phyloP scores from a whole-genome alignment of 495 filamentous ascomycete genomes.

The Podospora anserina region DNA sequence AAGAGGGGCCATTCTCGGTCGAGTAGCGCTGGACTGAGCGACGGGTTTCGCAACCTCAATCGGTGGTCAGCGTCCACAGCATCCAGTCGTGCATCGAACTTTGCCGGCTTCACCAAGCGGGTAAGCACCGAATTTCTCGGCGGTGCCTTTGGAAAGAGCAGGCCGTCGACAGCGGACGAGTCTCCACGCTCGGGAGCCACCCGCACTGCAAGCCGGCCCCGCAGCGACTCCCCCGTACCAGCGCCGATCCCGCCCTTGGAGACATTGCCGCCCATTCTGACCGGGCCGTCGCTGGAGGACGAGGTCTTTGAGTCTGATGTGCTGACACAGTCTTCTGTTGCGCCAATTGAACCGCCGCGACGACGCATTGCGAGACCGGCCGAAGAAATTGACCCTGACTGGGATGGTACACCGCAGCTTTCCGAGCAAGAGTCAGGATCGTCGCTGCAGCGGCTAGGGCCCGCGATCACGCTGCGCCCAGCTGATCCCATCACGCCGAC shows the following conservation, averaged over 20 bases:
- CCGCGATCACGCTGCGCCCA: slow-evolving; percentile 16
- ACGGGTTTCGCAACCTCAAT: slow-evolving; percentile 70
- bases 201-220: slow-evolving; percentile 3
- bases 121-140: slow-evolving; percentile 45
- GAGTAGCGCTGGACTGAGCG: slow-evolving; percentile 50
- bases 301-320: slow-evolving; percentile 31
- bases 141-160: slow-evolving; percentile 25
- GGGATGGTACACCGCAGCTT: slow-evolving; percentile 27
- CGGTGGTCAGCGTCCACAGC: slow-evolving; percentile 78
- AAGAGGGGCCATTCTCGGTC: slow-evolving; percentile 41
- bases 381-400: slow-evolving; percentile 21
- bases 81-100: slow-evolving; percentile 62
- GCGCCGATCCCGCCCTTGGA: slow-evolving; percentile 29
- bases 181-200: slow-evolving; percentile 21
- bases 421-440: slow-evolving; percentile 22
- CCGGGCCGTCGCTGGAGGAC: slow-evolving; percentile 39
- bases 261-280: slow-evolving; percentile 39
- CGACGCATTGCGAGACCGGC: slow-evolving; percentile 9
- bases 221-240: slow-evolving; percentile 24
- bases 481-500: slow-evolving; percentile 9
- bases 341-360: slow-evolving; percentile 14
- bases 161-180: slow-evolving; percentile 28
- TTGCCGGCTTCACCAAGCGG: slow-evolving; percentile 55
- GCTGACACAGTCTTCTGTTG: slow-evolving; percentile 14
- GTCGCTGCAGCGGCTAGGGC: slow-evolving; percentile 18